A percentile compares a stretch with the other conserved stretches of the same genome.
Conservation (phyloP, 2,329 filamentous ascomycete species). For the Bipolaris zeicola region DNA sequence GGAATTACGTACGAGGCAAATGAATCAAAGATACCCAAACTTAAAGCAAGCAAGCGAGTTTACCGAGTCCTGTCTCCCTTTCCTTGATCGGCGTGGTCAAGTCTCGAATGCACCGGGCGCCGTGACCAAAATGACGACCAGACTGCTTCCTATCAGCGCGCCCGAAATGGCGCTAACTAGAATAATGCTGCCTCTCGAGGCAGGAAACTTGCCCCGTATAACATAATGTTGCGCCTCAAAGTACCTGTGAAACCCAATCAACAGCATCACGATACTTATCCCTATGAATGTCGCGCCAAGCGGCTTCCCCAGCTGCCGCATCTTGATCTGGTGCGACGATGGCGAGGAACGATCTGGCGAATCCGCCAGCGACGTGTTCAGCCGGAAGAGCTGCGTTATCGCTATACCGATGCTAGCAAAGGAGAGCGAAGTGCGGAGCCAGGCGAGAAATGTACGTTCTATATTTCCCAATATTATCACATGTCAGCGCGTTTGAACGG, state of each 20-base stretch:
- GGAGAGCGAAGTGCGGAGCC: slow-evolving; percentile 79
- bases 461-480: neutral
- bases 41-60: neutral
- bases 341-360: neutral
- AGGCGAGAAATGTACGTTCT: slow-evolving; percentile 86
- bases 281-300: slow-evolving; percentile 74
- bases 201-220: slow-evolving; percentile 78
- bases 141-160: slow-evolving; percentile 62
- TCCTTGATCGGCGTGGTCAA: slow-evolving; percentile 16
- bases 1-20: slow-evolving; percentile 13
- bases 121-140: slow-evolving; percentile 65
- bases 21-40: slow-evolving; percentile 34
- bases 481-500: too few relatives aligned
- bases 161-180: slow-evolving; percentile 69
- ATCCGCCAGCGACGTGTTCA: slow-evolving; percentile 67
- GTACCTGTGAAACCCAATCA: slow-evolving; percentile 79
- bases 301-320: slow-evolving; percentile 43
- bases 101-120: slow-evolving; percentile 55
- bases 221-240: slow-evolving; percentile 81
- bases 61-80: neutral
- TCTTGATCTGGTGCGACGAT: slow-evolving; percentile 17
- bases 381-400: slow-evolving; percentile 81
- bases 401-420: slow-evolving; percentile 85
- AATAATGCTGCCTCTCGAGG: slow-evolving; percentile 75
- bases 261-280: slow-evolving; percentile 74